Evolutionary conservation across 2,329 filamentous ascomycete genomes (phyloP).

Genomic region (Helminthosporium solani): DNA sequence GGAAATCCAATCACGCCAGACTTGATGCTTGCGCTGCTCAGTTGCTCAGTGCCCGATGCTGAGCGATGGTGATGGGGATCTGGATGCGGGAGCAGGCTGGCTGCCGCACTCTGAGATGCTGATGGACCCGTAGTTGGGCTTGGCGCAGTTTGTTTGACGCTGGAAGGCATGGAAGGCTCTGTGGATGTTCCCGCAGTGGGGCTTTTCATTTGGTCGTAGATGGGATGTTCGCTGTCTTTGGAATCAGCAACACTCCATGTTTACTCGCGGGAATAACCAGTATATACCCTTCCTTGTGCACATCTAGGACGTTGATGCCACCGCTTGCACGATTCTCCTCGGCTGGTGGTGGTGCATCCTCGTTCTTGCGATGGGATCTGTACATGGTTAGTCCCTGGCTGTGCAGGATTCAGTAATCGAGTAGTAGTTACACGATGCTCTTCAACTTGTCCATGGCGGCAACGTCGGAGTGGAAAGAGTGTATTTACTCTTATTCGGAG

Average conservation of each 20-base stretch:
- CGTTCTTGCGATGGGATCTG: slow-evolving; percentile 37
- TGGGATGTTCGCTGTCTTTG: slow-evolving; percentile 20
- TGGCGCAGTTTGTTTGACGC: slow-evolving; percentile 7
- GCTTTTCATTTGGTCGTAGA: slow-evolving; percentile 32
- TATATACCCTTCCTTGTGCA: slow-evolving; percentile 2
- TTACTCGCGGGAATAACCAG: too few species aligned
- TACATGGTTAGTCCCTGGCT: not conserved
- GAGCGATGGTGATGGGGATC: slow-evolving; percentile 12
- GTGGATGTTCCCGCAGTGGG: slow-evolving; percentile 7
- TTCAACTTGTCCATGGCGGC: slow-evolving; percentile 49
- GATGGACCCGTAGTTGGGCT: not conserved
- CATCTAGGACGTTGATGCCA: not conserved
- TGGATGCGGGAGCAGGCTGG: slow-evolving; percentile 21
- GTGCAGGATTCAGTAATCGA: not conserved
- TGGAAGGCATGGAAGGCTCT: slow-evolving; percentile 12
- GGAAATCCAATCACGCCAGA: slow-evolving; percentile 43
- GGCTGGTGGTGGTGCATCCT: not conserved
- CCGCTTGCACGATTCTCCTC: not conserved
- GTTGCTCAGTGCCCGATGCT: slow-evolving; percentile 12
- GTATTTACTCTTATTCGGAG: not conserved
- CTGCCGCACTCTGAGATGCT: slow-evolving; percentile 5
- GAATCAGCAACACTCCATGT: not conserved
- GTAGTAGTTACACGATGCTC: slow-evolving; percentile 42
- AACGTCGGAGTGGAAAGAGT: not conserved
- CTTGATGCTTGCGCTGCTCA: slow-evolving; percentile 43